Conservation (phyloP, 495 filamentous ascomycete species). For the Choiromyces venosus region DNA sequence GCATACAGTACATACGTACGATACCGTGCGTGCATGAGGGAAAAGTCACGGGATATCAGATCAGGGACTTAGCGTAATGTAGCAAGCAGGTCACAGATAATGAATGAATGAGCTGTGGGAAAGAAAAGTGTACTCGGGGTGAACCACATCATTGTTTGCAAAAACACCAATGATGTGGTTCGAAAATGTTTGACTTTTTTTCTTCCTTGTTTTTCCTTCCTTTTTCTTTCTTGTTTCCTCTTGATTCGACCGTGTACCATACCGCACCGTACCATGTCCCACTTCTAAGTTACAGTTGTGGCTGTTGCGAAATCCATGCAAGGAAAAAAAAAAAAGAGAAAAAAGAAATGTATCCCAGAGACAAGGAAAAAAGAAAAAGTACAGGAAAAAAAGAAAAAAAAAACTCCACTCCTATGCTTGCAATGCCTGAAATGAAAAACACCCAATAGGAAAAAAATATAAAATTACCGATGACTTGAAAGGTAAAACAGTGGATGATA, state of each 20-base stretch:
- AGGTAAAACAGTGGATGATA: slow-evolving; percentile 21
- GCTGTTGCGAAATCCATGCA: background rate
- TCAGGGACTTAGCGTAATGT: background rate
- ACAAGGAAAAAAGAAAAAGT: slow-evolving; percentile 22
- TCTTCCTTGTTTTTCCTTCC: background rate
- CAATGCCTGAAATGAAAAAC: slow-evolving; percentile 33
- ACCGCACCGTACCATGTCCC: background rate
- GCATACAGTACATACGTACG: background rate
- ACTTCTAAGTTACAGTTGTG: background rate
- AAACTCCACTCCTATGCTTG: slow-evolving; percentile 31
- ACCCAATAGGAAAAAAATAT: slow-evolving; percentile 9
- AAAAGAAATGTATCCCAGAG: slow-evolving; percentile 37
- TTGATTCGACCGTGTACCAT: background rate
- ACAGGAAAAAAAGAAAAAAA: slow-evolving; percentile 17
- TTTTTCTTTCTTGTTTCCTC: background rate
- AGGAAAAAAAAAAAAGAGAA: background rate
- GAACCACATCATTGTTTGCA: background rate
- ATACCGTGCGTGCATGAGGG: background rate
- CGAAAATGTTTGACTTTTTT: slow-evolving; percentile 11
- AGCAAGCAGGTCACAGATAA: background rate
- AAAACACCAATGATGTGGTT: background rate
- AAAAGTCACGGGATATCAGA: background rate
- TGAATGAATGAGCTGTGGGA: background rate
- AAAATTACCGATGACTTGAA: slow-evolving; percentile 21
- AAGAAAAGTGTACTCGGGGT: background rate